Base-by-base conservation (phyloP, 2,329 filamentous ascomycete genomes). In the Fusarium sp. region DNA sequence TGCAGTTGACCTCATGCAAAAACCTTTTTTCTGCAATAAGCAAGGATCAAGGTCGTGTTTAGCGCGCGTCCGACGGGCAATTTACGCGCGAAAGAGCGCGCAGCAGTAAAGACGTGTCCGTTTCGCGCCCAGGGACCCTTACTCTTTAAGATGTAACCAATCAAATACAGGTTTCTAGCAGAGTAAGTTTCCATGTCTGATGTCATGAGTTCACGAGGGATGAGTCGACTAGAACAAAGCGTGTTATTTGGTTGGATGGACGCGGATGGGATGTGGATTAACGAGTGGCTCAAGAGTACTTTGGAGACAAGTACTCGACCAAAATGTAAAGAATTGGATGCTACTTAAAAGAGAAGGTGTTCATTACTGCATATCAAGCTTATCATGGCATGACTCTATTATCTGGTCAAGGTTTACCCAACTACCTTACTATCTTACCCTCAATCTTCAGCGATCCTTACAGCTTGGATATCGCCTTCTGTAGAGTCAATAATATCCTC, bases 81-180 rank as follows among this genome's bases (percentile, higher is more conserved):
- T 76, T 76, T 76, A 76, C 74, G 74, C 74, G 74, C 72, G 58
- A 55, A 59, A 61, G 61, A 45, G 59, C 67, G 66, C 70, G 74
- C 72, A 61, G 44, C 12, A 61, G 41, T 11, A 10, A 46, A 13
- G 32, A 34, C 71, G 71, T 67, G 72, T 69, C 48, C 59, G 22
- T 71, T 73, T 75, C 74, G 74, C 65, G 74, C 60, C 27, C 18
- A 8, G 4, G 32, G 29, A 49, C 53, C 56, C 61, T 40, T 54
- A 51, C 40, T 60, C 44, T 69, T 62, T 54, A 67, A 66, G 49
- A 24, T 32, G 46, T 25, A 51, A 47, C 74, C 74, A 76, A 76
- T 76, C 63, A 75, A 40, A 37, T 22, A 34, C 24, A 22, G 20
- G 22, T n/a, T 37, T 30, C 25, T 22, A 40, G 11, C 13, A 49